Evolutionary conservation across 2,329 filamentous ascomycete species (phyloP), one percentile per base, ranked within the genome.

Genomic region (Colletotrichum higginsianum): DNA sequence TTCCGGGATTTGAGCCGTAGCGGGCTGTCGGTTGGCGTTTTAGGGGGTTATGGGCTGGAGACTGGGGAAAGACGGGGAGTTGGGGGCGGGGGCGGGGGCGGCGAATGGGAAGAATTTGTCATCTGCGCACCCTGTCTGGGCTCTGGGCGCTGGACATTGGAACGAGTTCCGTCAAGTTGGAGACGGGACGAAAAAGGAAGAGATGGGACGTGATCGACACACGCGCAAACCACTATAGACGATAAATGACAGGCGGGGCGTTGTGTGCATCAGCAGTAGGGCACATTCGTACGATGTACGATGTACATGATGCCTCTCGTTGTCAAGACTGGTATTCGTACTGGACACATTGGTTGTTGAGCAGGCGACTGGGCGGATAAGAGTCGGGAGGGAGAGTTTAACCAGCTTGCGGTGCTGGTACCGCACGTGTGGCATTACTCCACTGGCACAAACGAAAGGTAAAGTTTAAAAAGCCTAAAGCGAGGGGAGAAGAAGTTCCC

Each of bases 391-490:
- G 30, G 30, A 35, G 30, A 11, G 30, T 35, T 35, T 11, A 35
- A 35, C 30, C 40, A 42, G 38, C 16, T 44, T 57, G 53, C 35
- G 15, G 52, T 38, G 23, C 35, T 21, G 12, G 21, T 4, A 42
- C 55, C 8, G 30, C 30, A 30, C 30, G 30, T 30, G 30, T 44
- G 40, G 1, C n/a, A 16, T 12, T 21, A 42, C 30, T 15, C 18
- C 40, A 58, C 40, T 30, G 23, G 40, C 21, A 56, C 30, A n/a
- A 40, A 26, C 15, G 5, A 23, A 53, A 23, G 23, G 21, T 13
- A n/a, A 50, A 50, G 9, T 12, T 13, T 12, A 52, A 61, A 38
- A 49, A 50, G 46, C n/a, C 44, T 46, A 30, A 63, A 62, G 46
- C 23, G 30, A n/a, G 42, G 21, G 8, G 23, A 65, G 52, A 47